These are phyloP conservation scores for Yamadazyma friedrichii DNA, from an alignment of 1,139 yeast genomes.

Conservation along the genomic window DNA sequence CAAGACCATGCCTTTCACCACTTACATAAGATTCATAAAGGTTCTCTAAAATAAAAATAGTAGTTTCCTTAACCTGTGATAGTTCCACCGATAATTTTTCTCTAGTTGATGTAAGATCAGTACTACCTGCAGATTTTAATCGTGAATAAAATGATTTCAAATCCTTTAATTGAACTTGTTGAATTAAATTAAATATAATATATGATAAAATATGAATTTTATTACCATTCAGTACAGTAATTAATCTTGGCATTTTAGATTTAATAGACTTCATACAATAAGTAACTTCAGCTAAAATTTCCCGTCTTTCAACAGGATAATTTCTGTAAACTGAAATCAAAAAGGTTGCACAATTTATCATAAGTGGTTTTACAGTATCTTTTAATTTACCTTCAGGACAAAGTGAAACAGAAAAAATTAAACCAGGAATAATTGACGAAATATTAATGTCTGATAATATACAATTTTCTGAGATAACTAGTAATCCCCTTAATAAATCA, in stretches of 20 bases:
- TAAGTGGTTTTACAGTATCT: constrained; percentile 1
- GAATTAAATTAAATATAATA: constrained; percentile 1
- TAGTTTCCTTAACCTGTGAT: neutral
- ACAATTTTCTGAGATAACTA: constrained; percentile 1
- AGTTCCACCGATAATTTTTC: neutral
- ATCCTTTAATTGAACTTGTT: constrained; percentile 1
- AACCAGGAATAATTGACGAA: constrained; percentile 1
- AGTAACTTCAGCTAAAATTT: constrained; percentile 2
- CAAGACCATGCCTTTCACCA: constrained; percentile 6
- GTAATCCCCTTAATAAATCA: constrained; percentile 1
- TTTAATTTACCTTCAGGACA: neutral
- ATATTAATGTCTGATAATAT: constrained; percentile 2
- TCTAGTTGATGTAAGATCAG: too few relatives aligned
- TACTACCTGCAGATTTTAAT: neutral
- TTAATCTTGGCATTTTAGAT: constrained; percentile 2
- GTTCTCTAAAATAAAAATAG: neutral
- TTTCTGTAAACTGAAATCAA: constrained; percentile 6
- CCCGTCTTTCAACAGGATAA: constrained; percentile 6
- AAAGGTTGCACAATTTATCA: neutral
- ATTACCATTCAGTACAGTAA: neutral
- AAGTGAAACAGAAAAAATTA: neutral
- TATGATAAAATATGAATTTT: constrained; percentile 4
- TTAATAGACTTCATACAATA: neutral
- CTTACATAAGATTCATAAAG: constrained; percentile 2
- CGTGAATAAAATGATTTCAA: neutral